phyloP scores from a whole-genome alignment of 345 rosid species.

The Linum trigynum region DNA sequence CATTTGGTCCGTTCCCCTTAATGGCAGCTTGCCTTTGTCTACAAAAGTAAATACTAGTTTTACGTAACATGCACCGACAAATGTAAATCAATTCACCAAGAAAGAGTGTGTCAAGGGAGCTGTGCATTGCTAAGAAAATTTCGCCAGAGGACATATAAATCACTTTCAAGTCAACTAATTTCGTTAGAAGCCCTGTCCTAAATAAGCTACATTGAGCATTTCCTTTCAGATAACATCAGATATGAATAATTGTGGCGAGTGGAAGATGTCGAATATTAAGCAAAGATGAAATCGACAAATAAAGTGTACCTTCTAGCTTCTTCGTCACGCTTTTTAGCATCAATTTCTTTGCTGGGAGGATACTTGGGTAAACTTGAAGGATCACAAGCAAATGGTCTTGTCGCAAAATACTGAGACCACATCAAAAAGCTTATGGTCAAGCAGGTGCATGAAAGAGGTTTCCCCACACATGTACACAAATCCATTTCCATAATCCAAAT shows the following conservation, averaged over 20 bases:
- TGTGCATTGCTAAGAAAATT: too few relatives aligned
- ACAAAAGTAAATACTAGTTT: constrained; percentile 4
- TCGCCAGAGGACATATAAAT: too few relatives aligned
- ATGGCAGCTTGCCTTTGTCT: constrained; percentile 35
- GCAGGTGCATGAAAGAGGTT: not conserved
- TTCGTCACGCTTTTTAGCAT: constrained; percentile 75
- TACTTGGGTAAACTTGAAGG: constrained; percentile 88
- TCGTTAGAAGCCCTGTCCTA: too few relatives aligned
- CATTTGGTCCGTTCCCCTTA: constrained; percentile 28
- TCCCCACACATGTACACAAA: not conserved
- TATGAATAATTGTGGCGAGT: not conserved
- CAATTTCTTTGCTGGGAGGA: constrained; percentile 96
- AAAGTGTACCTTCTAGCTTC: constrained; percentile 53
- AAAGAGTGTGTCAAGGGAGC: too few relatives aligned
- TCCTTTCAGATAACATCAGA: constrained; percentile 3
- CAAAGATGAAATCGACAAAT: constrained; percentile 2
- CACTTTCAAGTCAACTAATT: too few relatives aligned
- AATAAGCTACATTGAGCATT: not conserved
- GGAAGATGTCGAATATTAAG: not conserved
- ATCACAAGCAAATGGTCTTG: constrained; percentile 76
- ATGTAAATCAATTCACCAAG: not conserved
- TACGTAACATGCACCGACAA: not conserved
- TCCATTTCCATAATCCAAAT: too few relatives aligned
- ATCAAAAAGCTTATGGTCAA: not conserved
- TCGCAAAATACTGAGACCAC: constrained; percentile 46